These are phyloP conservation scores for Phytophthora lateralis DNA, from an alignment of 352 stramenopile genomes.

Conservation along the genomic window DNA sequence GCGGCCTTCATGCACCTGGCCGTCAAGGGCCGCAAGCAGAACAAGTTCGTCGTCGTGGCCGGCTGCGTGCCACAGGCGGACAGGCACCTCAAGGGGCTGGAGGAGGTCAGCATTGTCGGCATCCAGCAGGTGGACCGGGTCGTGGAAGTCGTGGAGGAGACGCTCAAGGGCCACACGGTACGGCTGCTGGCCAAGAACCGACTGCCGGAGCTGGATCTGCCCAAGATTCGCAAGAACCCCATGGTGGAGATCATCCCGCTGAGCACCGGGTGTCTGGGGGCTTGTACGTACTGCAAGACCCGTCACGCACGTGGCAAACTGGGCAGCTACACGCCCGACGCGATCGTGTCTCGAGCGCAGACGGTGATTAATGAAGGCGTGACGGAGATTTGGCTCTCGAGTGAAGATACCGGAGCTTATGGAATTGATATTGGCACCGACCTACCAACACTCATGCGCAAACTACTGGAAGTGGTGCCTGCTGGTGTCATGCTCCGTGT, in stretches of 20 bases:
- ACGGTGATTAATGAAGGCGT: slow-evolving; percentile 81
- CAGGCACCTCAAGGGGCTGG: slow-evolving; percentile 79
- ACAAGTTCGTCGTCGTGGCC: slow-evolving; percentile 90
- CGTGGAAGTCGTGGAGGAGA: slow-evolving; percentile 92
- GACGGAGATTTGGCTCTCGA: slow-evolving; percentile 92
- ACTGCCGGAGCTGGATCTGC: slow-evolving; percentile 87
- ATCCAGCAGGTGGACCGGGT: slow-evolving; percentile 93
- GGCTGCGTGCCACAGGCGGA: slow-evolving; percentile 93
- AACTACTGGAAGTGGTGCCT: slow-evolving; percentile 69
- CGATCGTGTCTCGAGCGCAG: slow-evolving; percentile 71
- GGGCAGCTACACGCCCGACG: slow-evolving; percentile 85
- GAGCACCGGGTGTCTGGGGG: slow-evolving; percentile 91
- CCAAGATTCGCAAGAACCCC: slow-evolving; percentile 93
- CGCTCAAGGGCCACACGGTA: slow-evolving; percentile 90
- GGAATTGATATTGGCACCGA: slow-evolving; percentile 89
- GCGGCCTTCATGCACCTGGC: slow-evolving; percentile 91
- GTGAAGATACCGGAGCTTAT: slow-evolving; percentile 93
- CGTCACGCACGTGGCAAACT: slow-evolving; percentile 91
- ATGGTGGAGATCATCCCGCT: slow-evolving; percentile 94
- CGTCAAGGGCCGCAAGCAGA: slow-evolving; percentile 71
- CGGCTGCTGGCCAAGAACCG: slow-evolving; percentile 81
- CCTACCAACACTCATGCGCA: slow-evolving; percentile 68
- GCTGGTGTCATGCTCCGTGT: slow-evolving; percentile 89
- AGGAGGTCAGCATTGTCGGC: slow-evolving; percentile 88
- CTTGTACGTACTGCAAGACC: slow-evolving; percentile 95